Conservation (phyloP, 331 rosid species). For the Quercus tomentella region DNA sequence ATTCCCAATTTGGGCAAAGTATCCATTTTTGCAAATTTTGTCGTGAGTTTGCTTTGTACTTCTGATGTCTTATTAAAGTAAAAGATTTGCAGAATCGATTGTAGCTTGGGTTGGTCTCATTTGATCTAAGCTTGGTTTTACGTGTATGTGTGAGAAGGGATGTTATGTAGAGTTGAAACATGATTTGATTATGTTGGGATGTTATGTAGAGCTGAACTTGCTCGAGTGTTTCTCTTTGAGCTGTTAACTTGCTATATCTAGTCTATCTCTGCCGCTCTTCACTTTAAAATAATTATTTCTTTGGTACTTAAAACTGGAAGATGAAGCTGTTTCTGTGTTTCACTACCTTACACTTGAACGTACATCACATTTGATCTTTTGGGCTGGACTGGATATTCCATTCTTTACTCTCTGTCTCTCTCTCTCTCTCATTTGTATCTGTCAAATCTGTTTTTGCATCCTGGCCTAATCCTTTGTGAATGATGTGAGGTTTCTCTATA, state of each 20-base stretch:
- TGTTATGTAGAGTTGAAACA: constrained; percentile 15
- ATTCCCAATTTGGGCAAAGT: constrained; percentile 27
- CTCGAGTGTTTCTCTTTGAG: neutral
- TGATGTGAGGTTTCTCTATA: no score
- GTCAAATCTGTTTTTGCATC: no score
- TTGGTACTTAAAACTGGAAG: neutral
- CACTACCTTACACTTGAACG: neutral
- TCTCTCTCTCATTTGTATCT: neutral
- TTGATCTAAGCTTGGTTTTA: constrained; percentile 11
- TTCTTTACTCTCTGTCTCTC: no score
- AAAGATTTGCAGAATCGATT: constrained; percentile 14
- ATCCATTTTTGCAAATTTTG: constrained; percentile 32
- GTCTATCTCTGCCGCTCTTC: neutral
- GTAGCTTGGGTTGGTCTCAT: constrained; percentile 21
- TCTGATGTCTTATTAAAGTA: neutral
- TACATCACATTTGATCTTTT: neutral
- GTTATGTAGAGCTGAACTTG: neutral
- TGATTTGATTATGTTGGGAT: neutral
- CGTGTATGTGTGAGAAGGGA: constrained; percentile 1
- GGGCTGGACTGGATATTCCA: no score
- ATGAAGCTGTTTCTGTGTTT: neutral
- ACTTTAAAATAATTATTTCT: neutral
- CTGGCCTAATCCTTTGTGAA: no score
- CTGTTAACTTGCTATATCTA: neutral
- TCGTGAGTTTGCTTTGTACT: constrained; percentile 21